Evolutionary conservation across 495 filamentous ascomycete genomes (phyloP).

Genomic region (Neurospora sp.): DNA sequence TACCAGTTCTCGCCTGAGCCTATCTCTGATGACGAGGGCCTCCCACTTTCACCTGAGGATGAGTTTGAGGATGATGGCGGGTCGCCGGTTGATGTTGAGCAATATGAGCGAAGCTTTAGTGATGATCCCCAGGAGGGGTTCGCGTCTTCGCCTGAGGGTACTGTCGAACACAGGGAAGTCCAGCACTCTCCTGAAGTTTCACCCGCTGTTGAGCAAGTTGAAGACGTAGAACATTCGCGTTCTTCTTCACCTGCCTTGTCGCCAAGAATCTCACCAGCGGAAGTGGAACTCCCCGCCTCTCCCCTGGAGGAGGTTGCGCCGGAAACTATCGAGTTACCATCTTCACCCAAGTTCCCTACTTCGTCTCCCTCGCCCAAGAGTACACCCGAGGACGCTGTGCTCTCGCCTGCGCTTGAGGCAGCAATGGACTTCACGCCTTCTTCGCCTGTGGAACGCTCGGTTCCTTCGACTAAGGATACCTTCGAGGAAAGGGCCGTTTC

Average conservation of each 20-base stretch:
- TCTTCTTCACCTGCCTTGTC: background rate
- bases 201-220: background rate
- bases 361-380: background rate
- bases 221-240: background rate
- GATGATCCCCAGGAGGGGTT: background rate
- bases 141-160: background rate
- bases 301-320: background rate
- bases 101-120: background rate
- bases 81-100: background rate
- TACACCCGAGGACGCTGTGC: background rate
- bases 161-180: background rate
- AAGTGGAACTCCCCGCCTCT: background rate
- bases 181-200: background rate
- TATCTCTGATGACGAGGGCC: background rate
- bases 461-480: background rate
- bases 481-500: background rate
- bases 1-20: background rate
- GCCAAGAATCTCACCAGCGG: background rate
- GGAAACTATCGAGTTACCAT: background rate
- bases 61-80: background rate
- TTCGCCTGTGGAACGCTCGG: background rate
- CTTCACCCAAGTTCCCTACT: background rate
- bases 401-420: background rate
- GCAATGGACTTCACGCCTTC: background rate
- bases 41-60: background rate